phyloP scores from a whole-genome alignment of 106 monocot genomes.

The Dioscorea alata region DNA sequence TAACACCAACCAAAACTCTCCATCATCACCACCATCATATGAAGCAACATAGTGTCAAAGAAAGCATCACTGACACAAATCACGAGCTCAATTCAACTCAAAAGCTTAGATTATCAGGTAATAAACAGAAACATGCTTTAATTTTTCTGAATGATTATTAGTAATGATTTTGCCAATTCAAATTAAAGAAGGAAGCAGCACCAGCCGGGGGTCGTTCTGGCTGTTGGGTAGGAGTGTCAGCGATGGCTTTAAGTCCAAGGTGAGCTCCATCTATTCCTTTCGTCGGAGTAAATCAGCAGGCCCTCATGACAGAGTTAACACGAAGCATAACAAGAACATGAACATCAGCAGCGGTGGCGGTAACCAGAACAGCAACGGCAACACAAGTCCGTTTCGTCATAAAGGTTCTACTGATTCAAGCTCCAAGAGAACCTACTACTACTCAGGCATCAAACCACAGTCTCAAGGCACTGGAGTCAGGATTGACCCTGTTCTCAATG shows the following conservation, averaged over 20 bases:
- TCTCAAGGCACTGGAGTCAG: not conserved
- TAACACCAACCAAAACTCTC: not conserved
- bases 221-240: conserved; percentile 6
- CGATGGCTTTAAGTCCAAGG: not conserved
- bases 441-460: not conserved
- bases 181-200: not conserved
- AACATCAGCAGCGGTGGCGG: not conserved
- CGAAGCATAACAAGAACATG: not conserved
- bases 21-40: not conserved
- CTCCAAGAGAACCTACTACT: not conserved
- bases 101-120: not conserved
- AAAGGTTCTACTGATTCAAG: not conserved
- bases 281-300: conserved; percentile 9
- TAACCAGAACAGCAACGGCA: not conserved
- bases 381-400: not conserved
- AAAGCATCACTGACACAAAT: not conserved
- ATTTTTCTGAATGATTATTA: not conserved
- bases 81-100: not conserved
- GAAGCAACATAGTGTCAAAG: not conserved
- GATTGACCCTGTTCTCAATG: conserved; percentile 13
- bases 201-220: not conserved
- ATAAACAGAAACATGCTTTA: no score
- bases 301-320: not conserved
- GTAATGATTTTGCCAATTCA: not conserved
- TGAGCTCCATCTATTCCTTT: not conserved